Percentiles rank a stretch among this genome's conserved stretches.
Conservation (phyloP, 139 green algal genomes). For the Coelastrella sp. region DNA sequence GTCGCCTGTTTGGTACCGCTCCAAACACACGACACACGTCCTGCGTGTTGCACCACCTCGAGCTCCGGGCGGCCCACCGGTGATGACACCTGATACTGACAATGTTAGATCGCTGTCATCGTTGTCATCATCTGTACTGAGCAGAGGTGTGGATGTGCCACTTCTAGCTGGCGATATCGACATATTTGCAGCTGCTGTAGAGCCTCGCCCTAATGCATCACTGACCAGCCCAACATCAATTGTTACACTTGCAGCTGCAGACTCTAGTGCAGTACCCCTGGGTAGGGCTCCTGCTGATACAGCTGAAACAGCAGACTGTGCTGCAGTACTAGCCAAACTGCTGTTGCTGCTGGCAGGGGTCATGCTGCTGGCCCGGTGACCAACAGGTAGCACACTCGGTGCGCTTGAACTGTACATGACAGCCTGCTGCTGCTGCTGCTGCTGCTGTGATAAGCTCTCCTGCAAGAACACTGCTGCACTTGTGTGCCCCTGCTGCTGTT, state of each 20-base stretch:
- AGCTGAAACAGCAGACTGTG: not conserved
- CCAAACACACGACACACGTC: slow-evolving; percentile 73
- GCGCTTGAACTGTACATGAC: not conserved
- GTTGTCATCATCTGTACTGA: slow-evolving; percentile 28
- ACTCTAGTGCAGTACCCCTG: too few species aligned
- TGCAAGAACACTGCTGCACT: not conserved
- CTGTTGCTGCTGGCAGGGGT: not conserved
- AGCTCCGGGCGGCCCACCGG: slow-evolving; percentile 32
- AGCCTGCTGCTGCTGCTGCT: not conserved
- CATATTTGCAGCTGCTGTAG: too few species aligned
- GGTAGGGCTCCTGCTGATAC: not conserved
- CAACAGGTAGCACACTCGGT: not conserved
- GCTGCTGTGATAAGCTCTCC: not conserved
- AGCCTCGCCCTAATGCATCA: too few species aligned
- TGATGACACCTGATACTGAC: slow-evolving; percentile 17
- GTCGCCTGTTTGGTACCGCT: slow-evolving; percentile 61
- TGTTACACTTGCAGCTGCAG: too few species aligned
- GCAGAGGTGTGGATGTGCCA: not conserved
- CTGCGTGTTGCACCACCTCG: slow-evolving; percentile 66
- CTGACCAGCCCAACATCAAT: too few species aligned
- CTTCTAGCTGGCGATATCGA: not conserved
- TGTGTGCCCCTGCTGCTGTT: not conserved
- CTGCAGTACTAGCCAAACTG: not conserved
- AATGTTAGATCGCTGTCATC: not conserved
- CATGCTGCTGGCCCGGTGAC: not conserved